Base-by-base conservation (phyloP, 2,329 filamentous ascomycete genomes). In the Teratosphaeria destructans region DNA sequence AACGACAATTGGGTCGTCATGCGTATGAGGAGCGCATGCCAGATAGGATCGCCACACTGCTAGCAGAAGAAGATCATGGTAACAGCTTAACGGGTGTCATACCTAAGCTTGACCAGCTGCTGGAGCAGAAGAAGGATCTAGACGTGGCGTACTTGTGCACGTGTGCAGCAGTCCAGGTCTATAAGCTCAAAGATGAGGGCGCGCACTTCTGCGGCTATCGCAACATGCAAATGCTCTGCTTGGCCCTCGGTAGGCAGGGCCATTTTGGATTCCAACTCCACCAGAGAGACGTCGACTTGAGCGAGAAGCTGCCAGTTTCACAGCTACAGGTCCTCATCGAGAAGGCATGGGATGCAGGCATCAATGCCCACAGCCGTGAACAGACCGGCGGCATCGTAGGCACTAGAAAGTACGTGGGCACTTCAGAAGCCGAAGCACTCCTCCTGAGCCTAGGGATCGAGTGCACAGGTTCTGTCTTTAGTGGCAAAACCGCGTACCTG, bases 331-430 rank as follows among this genome's bases (percentile, higher is more conserved):
- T 94, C 59, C 77, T 86, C 69, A 95, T 97, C 64, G 93, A 97
- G 73, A 74, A 78, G 11, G 93, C 92, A 0, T 97, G 93, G 93
- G 89, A 95, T 68, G 79, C 79, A 68, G 91, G 89, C 0, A 88
- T 92, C 72, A 94, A 95, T 68, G 71, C 81, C 7, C 79, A 84
- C 56, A 89, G 87, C 2, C 82, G 89, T 37, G 69, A 83, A 1
- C 89, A 96, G 72, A 96, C 91, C 0, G 92, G 93, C 3, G 93
- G 93, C 3, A 88, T 97, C 63, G 83, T 78, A 65, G 86, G 86
- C 14, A 96, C 91, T 0, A 84, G 93, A 62, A 97, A 96, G 73
- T 96, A 93, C 68, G 96, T 97, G 66, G 93, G 92, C n/a, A 96
- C 92, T 2, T 86, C 90, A 10, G 92, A 96, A 59, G 90, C 88